Percentiles rank a stretch among this genome's conserved stretches.
Evolutionary conservation across 345 rosid genomes (phyloP).

Genomic region (Camelina neglecta): DNA sequence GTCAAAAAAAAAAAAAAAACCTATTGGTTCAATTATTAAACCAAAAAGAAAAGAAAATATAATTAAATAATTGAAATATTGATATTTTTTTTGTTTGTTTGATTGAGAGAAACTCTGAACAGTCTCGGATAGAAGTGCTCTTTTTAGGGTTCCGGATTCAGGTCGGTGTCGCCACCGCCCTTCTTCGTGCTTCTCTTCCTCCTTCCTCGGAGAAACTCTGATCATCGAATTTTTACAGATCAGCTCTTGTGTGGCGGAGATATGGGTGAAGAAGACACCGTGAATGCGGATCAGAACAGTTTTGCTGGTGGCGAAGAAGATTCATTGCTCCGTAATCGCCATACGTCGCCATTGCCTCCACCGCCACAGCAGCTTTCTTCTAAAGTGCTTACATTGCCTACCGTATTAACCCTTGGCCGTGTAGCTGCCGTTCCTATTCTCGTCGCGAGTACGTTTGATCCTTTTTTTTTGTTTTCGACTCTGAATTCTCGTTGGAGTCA

Average conservation of each 20-base stretch:
- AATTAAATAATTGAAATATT: no score
- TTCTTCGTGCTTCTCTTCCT: slow-evolving; percentile 19
- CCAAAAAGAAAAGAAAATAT: no score
- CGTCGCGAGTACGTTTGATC: slow-evolving; percentile 58
- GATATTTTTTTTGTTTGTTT: no score
- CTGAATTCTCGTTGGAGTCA: slow-evolving; percentile 5
- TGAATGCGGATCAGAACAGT: slow-evolving; percentile 43
- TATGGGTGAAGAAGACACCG: slow-evolving; percentile 60
- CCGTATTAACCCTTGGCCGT: slow-evolving; percentile 91
- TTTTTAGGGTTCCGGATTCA: slow-evolving; percentile 39
- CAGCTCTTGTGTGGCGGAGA: slow-evolving; percentile 46
- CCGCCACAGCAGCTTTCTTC: slow-evolving; percentile 45
- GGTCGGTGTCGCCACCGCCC: slow-evolving; percentile 43
- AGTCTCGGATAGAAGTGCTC: neutral
- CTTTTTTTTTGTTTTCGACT: neutral
- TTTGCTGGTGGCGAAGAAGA: slow-evolving; percentile 34
- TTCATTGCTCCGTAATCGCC: slow-evolving; percentile 36
- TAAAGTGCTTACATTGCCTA: slow-evolving; percentile 86
- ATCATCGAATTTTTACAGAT: slow-evolving; percentile 38
- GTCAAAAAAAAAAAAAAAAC: no score
- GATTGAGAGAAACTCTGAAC: no score
- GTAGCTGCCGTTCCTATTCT: slow-evolving; percentile 93
- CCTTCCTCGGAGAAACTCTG: slow-evolving; percentile 37
- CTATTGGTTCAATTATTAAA: no score
- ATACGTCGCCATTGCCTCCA: slow-evolving; percentile 43